Base-by-base conservation (phyloP, 495 filamentous ascomycete genomes). In the Pseudomonodictys pantanalensis region DNA sequence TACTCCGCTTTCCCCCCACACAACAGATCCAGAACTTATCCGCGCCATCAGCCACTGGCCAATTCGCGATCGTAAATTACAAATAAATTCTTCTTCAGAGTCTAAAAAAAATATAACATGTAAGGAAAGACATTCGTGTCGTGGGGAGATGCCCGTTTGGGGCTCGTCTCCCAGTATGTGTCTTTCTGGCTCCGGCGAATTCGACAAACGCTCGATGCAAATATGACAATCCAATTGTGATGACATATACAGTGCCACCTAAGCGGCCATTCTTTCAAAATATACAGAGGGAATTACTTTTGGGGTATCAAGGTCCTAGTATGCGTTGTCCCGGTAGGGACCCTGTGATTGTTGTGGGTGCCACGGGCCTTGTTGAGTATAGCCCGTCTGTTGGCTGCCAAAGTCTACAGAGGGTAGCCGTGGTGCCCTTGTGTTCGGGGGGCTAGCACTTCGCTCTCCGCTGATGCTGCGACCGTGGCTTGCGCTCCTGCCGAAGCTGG, bases 321-420 rank as follows among this genome's bases (percentile, higher is more conserved):
- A 56, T 41, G 51, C 50, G 22, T 56, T 29, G 42, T 7, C 20
- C 5, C 28, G 56, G 50, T 48, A 55, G 0, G 15, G 45, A 35
- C 17, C 15, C 24, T 58, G 44, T 2, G n/a, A n/a, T n/a, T n/a
- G n/a, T n/a, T n/a, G n/a, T n/a, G 45, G 42, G n/a, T 43, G 45
- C n/a, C 38, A 58, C 8, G 41, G 32, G 12, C 41, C 43, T 43
- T 52, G 47, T n/a, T 42, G 22, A 43, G 30, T 23, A 38, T 52
- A 32, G 15, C 50, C 56, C 9, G 41, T 15, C 48, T 48, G 60
- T 32, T 58, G 58, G 9, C 23, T 28, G 17, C 55, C 46, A 8
- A 68, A 46, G 28, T 65, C 60, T 11, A 69, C 52, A 6, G 60
- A 50, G 8, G 67, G 67, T 29, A 69, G 38, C 29, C 55, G 30